A percentile compares a stretch with the other conserved stretches of the same genome.
Evolutionary conservation across 352 stramenopile genomes (phyloP).

Genomic region (Phytophthora citrophthora): DNA sequence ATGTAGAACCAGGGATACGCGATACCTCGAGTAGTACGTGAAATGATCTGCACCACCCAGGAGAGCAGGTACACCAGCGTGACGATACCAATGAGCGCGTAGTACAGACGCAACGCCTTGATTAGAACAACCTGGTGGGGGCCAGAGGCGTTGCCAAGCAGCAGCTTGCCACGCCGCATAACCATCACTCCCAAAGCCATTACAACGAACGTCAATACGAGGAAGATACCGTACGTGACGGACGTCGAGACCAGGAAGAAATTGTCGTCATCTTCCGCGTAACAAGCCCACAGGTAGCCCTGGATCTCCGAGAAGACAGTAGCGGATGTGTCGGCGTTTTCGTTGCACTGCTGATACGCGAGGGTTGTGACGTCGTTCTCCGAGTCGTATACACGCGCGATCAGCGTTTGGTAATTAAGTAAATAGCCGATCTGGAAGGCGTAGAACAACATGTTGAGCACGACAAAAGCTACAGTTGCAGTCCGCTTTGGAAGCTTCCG

Average conservation of each 20-base stretch:
- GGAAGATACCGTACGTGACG: conserved; percentile 80
- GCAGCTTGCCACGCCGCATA: conserved; percentile 80
- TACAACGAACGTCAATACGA: conserved; percentile 77
- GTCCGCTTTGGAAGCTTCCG: conserved; percentile 78
- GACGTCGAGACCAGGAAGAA: conserved; percentile 86
- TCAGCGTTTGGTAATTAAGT: conserved; percentile 70
- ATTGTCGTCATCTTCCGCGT: conserved; percentile 67
- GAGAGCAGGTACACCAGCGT: conserved; percentile 86
- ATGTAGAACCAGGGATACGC: conserved; percentile 91
- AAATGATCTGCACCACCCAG: conserved; percentile 85
- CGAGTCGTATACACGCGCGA: conserved; percentile 73
- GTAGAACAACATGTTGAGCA: conserved; percentile 84
- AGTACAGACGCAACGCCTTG: conserved; percentile 87
- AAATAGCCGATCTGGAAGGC: conserved; percentile 76
- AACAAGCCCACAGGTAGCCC: conserved; percentile 84
- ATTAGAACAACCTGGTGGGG: conserved; percentile 81
- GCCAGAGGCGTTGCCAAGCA: conserved; percentile 74
- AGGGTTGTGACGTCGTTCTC: conserved; percentile 75
- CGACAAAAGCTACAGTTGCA: conserved; percentile 66
- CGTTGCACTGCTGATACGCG: conserved; percentile 83
- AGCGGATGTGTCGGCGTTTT: conserved; percentile 51
- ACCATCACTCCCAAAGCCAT: conserved; percentile 88
- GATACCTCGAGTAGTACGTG: conserved; percentile 58
- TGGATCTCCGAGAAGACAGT: conserved; percentile 90
- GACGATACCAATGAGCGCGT: conserved; percentile 85